These are phyloP conservation scores for Coccomyxa subellipsoidea DNA, from an alignment of 163 green algal genomes.

Conservation along the genomic window DNA sequence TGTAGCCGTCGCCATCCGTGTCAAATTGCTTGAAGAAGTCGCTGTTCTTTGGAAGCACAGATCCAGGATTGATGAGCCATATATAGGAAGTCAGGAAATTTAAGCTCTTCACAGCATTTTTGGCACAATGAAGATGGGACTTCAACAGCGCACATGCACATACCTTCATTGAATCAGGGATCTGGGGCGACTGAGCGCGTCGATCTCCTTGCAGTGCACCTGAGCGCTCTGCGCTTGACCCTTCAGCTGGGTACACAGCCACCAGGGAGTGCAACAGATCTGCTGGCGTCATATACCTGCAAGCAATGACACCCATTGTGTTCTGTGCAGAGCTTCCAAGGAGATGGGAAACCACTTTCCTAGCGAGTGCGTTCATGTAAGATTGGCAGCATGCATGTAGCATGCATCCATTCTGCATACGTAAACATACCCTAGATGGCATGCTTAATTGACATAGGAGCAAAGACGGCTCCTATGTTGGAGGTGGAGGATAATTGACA, in stretches of 20 bases:
- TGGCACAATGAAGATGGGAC: not conserved
- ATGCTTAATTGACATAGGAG: too few species aligned
- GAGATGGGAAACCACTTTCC: not conserved
- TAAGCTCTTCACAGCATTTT: too few species aligned
- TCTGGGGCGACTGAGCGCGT: not conserved
- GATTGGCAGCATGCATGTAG: too few species aligned
- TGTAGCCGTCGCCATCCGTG: slow-evolving; percentile 55
- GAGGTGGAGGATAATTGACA: too few species aligned
- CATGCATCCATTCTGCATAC: too few species aligned
- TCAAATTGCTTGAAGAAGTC: slow-evolving; percentile 65
- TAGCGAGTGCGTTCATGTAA: too few species aligned
- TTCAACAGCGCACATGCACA: not conserved
- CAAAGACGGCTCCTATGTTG: too few species aligned
- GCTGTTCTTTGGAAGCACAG: slow-evolving; percentile 17
- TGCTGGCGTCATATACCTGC: slow-evolving; percentile 52
- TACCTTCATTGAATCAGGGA: not conserved
- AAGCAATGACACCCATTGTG: not conserved
- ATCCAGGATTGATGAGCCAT: not conserved
- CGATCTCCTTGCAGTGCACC: slow-evolving; percentile 62
- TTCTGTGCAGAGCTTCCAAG: too few species aligned
- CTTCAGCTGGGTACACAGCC: slow-evolving; percentile 69
- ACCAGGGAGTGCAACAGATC: slow-evolving; percentile 68
- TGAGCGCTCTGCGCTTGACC: slow-evolving; percentile 42
- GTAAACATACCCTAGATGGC: too few species aligned
- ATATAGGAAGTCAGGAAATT: too few species aligned